A percentile compares a stretch with the other conserved stretches of the same genome.
Conservation (phyloP, 495 filamentous ascomycete genomes). For the Glarea lozoyensis region DNA sequence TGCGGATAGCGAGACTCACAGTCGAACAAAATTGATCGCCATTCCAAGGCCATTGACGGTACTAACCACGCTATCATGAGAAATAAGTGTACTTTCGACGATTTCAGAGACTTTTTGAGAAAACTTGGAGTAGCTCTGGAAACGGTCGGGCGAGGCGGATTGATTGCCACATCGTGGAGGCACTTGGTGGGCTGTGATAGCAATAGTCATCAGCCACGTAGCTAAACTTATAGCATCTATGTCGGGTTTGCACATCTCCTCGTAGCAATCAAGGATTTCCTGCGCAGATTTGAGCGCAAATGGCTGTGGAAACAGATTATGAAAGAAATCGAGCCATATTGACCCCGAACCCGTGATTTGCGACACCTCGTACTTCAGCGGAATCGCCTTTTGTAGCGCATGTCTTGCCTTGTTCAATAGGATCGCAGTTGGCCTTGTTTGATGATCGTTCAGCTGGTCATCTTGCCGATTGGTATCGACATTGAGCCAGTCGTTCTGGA, state of each 20-base stretch:
- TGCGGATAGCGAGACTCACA: conserved; percentile 1
- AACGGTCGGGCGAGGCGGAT: not conserved
- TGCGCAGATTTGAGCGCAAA: not conserved
- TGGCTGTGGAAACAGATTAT: conserved; percentile 9
- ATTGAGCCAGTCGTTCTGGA: conserved; percentile 16
- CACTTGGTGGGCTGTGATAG: conserved; percentile 8
- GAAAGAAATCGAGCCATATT: conserved; percentile 6
- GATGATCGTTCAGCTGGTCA: conserved; percentile 1
- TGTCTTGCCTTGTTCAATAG: conserved; percentile 6
- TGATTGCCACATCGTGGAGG: not conserved
- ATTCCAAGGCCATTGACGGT: conserved; percentile 4
- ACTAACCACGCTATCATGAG: conserved; percentile 5
- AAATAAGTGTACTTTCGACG: conserved; percentile 3
- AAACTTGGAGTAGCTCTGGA: not conserved
- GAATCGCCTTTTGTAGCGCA: conserved; percentile 7
- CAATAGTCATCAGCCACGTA: conserved; percentile 8
- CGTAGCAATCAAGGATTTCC: conserved; percentile 10
- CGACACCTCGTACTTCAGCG: conserved; percentile 5
- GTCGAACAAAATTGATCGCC: conserved; percentile 5
- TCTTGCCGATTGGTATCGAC: conserved; percentile 1
- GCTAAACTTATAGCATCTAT: conserved; percentile 8
- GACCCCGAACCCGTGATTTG: conserved; percentile 4
- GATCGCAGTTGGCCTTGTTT: not conserved
- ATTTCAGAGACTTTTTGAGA: conserved; percentile 2
- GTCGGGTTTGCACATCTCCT: conserved; percentile 9